These are phyloP conservation scores for Colletotrichum sidae DNA, from an alignment of 2,329 filamentous ascomycete species.

Conservation along the genomic window DNA sequence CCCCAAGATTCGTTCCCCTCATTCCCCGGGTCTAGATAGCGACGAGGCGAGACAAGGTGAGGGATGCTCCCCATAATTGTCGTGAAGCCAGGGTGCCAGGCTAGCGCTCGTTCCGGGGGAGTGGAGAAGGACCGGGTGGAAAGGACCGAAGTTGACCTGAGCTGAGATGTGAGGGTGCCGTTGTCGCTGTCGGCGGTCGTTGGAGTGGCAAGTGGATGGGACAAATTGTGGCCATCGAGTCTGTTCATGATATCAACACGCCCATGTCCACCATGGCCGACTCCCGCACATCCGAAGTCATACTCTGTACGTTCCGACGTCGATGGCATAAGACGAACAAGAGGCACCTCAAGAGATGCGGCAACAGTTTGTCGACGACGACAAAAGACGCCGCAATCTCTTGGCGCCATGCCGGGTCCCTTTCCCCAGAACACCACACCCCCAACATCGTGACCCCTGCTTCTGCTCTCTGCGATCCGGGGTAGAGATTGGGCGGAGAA, in stretches of 20 bases:
- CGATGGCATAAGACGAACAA: slow-evolving; percentile 17
- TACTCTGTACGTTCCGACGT: background rate
- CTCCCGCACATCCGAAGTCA: background rate
- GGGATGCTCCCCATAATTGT: slow-evolving; percentile 26
- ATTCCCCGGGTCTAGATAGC: slow-evolving; percentile 28
- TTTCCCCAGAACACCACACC: slow-evolving; percentile 15
- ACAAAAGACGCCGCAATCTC: slow-evolving; percentile 8
- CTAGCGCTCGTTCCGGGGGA: slow-evolving; percentile 30
- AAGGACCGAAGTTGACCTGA: slow-evolving; percentile 6
- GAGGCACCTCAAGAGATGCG: slow-evolving; percentile 34
- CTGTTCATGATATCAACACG: background rate
- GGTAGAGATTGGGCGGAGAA: slow-evolving; percentile 30
- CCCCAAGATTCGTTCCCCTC: slow-evolving; percentile 15
- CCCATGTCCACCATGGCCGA: background rate
- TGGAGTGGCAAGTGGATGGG: no score
- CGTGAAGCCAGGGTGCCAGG: slow-evolving; percentile 6
- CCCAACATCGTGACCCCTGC: slow-evolving; percentile 17
- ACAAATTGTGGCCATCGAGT: no score
- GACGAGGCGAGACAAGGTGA: background rate
- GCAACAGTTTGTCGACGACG: slow-evolving; percentile 9
- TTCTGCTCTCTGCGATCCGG: slow-evolving; percentile 1
- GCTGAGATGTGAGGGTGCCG: no score
- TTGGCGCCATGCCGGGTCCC: slow-evolving; percentile 27
- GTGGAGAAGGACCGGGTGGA: slow-evolving; percentile 22
- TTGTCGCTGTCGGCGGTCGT: background rate